phyloP scores from a whole-genome alignment of 805 yeast genomes.

The Barnettozyma californica region DNA sequence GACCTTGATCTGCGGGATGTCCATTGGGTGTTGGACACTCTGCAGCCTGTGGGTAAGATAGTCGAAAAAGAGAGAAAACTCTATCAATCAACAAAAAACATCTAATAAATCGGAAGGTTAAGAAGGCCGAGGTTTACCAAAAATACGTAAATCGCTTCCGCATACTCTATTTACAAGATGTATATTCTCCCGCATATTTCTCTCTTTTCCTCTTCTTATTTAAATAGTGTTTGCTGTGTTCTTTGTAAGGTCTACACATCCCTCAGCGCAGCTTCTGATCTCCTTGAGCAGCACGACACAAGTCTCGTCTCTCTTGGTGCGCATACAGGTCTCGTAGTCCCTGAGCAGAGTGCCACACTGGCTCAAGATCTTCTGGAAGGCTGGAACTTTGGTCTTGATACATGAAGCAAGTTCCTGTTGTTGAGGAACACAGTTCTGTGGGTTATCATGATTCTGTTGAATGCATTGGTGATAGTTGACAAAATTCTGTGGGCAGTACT shows the following conservation, averaged over 20 bases:
- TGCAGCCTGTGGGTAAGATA: not conserved
- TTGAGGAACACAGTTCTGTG: constrained; percentile 45
- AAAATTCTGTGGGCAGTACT: constrained; percentile 68
- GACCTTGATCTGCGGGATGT: not conserved
- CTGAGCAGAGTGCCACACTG: constrained; percentile 54
- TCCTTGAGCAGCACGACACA: constrained; percentile 50
- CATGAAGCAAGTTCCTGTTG: constrained; percentile 58
- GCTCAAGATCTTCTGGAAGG: constrained; percentile 62
- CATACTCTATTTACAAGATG: too few relatives aligned
- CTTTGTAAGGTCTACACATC: constrained; percentile 27
- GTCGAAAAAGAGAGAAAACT: not conserved
- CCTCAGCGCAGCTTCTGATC: constrained; percentile 61
- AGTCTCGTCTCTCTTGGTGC: constrained; percentile 38
- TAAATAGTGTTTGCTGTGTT: constrained; percentile 15
- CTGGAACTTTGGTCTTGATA: constrained; percentile 59
- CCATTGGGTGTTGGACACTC: not conserved
- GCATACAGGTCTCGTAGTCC: constrained; percentile 63
- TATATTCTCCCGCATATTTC: not conserved
- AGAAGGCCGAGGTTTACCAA: not conserved
- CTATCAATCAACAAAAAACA: not conserved
- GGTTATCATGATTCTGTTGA: constrained; percentile 47
- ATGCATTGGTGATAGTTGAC: constrained; percentile 71
- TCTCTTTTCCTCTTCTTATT: not conserved
- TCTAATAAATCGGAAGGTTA: not conserved
- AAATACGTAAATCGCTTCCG: too few relatives aligned